Base-by-base conservation (phyloP, 805 yeast species). In the Wickerhamiella azyma region DNA sequence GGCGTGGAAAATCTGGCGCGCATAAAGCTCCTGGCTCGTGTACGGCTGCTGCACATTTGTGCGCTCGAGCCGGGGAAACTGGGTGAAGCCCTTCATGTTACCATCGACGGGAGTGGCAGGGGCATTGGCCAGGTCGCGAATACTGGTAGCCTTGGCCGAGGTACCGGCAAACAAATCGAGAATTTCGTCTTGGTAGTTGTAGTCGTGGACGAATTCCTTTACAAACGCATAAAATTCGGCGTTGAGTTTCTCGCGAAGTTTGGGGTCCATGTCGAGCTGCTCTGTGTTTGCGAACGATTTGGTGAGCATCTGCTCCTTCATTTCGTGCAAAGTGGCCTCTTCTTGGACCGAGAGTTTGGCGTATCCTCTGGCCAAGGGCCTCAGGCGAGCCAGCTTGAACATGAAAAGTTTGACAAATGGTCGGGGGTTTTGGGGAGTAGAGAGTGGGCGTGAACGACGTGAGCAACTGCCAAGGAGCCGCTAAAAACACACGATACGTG, bases 21-120 rank as follows among this genome's bases (percentile, higher is more conserved):
- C 67, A 52, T 73, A 79, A 41, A 86, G 70, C 62, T 88, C 96
- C 54, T 84, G 85, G 36, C 68, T 64, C 1, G 94, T 73, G 62
- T 84, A 88, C 35, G 88, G 77, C 60, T 75, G 77, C 48, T 70
- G 69, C 36, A 68, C 70, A 8, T 74, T 67, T 0, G 89, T 73
- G 33, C 78, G 77, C 43, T 71, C 71, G 50, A 86, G 69, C 51
- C 72, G 71, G 41, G 94, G 92, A 60, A 70, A 80, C 61, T 59
- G 48, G 14, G 49, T 32, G 29, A 26, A 36, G 4, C 59, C 58
- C 26, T 29, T 46, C 40, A 52, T 43, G 48, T 54, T 52, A 9
- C 56, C 57, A 14, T 47, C 38, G 9, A 18, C 35, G 18, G 37
- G 41, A 32, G 29, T 26, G 24, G 26, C 6, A 30, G 40, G 19